phyloP scores from a whole-genome alignment of 179 eudicot genomes.

The Silene coronaria region DNA sequence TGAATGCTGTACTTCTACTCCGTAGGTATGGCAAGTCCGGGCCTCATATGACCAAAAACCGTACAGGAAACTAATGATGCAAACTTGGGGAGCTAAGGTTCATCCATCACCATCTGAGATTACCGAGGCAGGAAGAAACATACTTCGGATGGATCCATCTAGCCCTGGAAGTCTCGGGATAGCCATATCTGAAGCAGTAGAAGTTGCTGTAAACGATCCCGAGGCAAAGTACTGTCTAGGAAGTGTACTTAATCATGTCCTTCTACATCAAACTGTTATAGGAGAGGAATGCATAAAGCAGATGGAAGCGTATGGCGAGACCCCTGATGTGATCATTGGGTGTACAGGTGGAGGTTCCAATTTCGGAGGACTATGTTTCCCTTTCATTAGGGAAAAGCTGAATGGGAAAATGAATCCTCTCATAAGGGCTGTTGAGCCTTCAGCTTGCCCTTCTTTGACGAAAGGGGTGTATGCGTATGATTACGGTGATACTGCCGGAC shows the following conservation, averaged over 20 bases:
- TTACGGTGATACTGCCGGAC: constrained; percentile 89
- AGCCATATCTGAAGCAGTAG: constrained; percentile 96
- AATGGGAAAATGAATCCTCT: constrained; percentile 74
- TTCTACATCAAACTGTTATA: constrained; percentile 87
- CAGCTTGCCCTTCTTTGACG: constrained; percentile 91
- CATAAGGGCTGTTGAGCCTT: constrained; percentile 88
- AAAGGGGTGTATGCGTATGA: constrained; percentile 89
- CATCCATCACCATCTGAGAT: constrained; percentile 85
- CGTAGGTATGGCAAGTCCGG: constrained; percentile 95
- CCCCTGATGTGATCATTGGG: constrained; percentile 89
- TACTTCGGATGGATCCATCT: constrained; percentile 57
- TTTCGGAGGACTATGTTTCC: constrained; percentile 84
- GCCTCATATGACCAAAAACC: constrained; percentile 96
- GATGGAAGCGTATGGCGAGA: constrained; percentile 84
- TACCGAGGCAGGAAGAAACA: constrained; percentile 65
- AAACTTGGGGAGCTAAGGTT: constrained; percentile 93
- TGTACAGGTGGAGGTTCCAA: constrained; percentile 98
- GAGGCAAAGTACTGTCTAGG: constrained; percentile 92
- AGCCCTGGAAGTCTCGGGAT: constrained; percentile 96
- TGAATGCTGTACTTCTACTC: background rate
- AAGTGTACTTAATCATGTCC: constrained; percentile 91
- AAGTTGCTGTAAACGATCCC: constrained; percentile 58
- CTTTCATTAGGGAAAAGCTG: constrained; percentile 82
- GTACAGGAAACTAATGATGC: constrained; percentile 90
- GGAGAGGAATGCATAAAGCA: constrained; percentile 96